These are phyloP conservation scores for Coleophoma eucalyptorum DNA, from an alignment of 2,329 filamentous ascomycete species.

Conservation along the genomic window DNA sequence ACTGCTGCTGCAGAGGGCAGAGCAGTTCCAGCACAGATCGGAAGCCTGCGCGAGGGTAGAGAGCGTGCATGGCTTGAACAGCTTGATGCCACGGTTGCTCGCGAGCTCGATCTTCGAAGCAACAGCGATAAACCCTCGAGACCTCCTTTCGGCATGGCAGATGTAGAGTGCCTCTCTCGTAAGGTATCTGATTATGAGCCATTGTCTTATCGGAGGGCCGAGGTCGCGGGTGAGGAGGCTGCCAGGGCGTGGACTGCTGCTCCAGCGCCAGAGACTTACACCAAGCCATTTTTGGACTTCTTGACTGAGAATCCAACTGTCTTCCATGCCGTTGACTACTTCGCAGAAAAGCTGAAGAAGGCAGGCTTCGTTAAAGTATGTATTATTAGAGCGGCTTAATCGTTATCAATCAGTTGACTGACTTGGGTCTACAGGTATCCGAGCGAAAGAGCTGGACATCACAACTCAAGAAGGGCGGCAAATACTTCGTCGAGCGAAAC, in stretches of 20 bases:
- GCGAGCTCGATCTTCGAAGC: no score
- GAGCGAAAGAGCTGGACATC: constrained; percentile 74
- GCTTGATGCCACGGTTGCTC: not conserved
- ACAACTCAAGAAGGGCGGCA: constrained; percentile 73
- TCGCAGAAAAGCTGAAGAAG: constrained; percentile 67
- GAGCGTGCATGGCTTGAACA: not conserved
- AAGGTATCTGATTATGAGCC: not conserved
- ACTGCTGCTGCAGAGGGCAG: not conserved
- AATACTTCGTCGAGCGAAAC: constrained; percentile 86
- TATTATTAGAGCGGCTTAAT: not conserved
- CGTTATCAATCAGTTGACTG: no score
- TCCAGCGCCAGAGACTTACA: constrained; percentile 57
- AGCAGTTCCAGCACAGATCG: not conserved
- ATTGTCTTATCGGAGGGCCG: not conserved
- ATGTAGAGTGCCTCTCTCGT: not conserved
- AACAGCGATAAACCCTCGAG: not conserved
- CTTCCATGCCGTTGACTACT: constrained; percentile 83
- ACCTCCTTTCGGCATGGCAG: not conserved
- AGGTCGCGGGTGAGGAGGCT: constrained; percentile 5
- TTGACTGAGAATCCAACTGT: constrained; percentile 88
- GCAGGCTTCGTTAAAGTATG: constrained; percentile 70
- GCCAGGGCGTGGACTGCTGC: constrained; percentile 9
- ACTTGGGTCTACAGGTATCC: constrained; percentile 50
- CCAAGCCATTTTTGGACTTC: constrained; percentile 82
- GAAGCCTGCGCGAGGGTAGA: not conserved